Evolutionary conservation across 345 rosid genomes (phyloP).

Genomic region (Linum trigynum): DNA sequence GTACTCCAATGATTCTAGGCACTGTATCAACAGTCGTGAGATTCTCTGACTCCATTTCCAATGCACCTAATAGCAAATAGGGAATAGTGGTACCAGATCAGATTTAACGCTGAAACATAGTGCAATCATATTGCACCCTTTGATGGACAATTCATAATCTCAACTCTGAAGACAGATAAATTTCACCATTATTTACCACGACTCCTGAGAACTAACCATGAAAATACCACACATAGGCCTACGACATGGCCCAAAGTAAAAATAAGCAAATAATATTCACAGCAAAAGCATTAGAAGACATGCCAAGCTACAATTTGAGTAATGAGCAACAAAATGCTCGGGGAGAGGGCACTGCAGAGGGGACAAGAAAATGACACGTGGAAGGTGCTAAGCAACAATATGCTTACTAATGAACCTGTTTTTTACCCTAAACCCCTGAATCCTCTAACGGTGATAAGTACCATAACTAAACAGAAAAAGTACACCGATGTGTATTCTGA

Average conservation of each 20-base stretch:
- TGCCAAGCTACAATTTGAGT: neutral
- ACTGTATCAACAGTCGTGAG: conserved; percentile 79
- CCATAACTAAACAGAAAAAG: no score
- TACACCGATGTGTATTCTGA: no score
- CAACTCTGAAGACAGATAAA: neutral
- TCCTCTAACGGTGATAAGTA: no score
- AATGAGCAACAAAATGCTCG: neutral
- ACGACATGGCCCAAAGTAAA: neutral
- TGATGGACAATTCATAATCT: neutral
- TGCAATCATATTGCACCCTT: neutral
- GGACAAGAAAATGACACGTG: neutral
- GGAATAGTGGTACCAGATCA: neutral
- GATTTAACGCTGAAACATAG: neutral
- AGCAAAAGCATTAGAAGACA: neutral
- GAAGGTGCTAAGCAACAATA: neutral
- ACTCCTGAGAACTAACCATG: neutral
- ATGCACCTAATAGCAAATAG: conserved; percentile 57
- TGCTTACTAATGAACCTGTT: neutral
- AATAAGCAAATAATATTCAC: neutral
- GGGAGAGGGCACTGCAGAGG: neutral
- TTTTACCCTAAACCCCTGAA: no score
- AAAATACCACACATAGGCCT: neutral
- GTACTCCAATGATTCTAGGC: conserved; percentile 93
- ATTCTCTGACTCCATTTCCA: conserved; percentile 99
- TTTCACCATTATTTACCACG: neutral